A percentile compares a stretch with the other conserved stretches of the same genome.
phyloP scores from a whole-genome alignment of 2,329 filamentous ascomycete genomes.

The Cladophialophora yegresii region DNA sequence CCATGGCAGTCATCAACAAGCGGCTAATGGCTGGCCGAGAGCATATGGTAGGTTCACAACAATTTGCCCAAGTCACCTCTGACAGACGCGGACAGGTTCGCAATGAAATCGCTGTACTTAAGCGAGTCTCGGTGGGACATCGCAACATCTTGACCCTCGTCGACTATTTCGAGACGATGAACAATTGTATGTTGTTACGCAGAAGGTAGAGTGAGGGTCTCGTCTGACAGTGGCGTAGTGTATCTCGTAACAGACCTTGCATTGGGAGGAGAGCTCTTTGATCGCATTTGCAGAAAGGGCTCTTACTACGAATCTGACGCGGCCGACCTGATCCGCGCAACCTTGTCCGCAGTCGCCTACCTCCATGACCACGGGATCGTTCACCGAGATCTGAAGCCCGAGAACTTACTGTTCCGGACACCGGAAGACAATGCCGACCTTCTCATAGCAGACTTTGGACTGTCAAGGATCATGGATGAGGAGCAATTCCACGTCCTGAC shows the following conservation, averaged over 20 bases:
- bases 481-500: constrained; percentile 97
- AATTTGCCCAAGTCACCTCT: constrained; percentile 21
- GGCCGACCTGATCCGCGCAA: constrained; percentile 89
- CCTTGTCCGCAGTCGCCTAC: constrained; percentile 95
- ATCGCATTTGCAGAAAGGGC: constrained; percentile 97
- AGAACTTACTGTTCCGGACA: constrained; percentile 94
- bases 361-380: constrained; percentile 98
- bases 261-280: constrained; percentile 93
- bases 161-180: constrained; percentile 99
- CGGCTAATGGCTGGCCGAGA: constrained; percentile 94
- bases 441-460: constrained; percentile 93
- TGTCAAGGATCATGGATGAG: constrained; percentile 97
- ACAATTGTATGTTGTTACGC: constrained; percentile 66
- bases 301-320: constrained; percentile 98
- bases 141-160: constrained; percentile 97
- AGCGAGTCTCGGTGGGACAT: constrained; percentile 98
- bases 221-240: constrained; percentile 52
- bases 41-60: constrained; percentile 73
- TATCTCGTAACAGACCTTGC: constrained; percentile 97
- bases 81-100: constrained; percentile 64
- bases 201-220: not conserved
- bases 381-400: constrained; percentile 94
- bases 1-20: constrained; percentile 81
- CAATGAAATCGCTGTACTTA: constrained; percentile 96
- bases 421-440: constrained; percentile 97